Base-by-base conservation (phyloP, 1,284 basidiomycete genomes). In the Calocybe gambosa region DNA sequence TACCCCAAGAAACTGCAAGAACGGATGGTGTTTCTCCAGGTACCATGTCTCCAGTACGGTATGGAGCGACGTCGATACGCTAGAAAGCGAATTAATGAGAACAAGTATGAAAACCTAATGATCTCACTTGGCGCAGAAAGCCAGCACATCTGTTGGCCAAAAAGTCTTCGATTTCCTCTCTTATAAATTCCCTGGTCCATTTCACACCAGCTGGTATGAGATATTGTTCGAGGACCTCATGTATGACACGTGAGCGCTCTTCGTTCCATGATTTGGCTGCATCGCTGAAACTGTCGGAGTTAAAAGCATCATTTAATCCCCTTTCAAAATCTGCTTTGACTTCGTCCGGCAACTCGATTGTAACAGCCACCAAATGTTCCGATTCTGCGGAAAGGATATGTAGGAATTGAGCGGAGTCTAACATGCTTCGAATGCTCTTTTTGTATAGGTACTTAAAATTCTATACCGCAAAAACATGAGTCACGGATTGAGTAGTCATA, bases 381-480 rank as follows among this genome's bases (percentile, higher is more conserved):
- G 83, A 71, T 65, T 99, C 96, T 1, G 96, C 96, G 38, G 82
- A 78, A 7, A 99, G 78, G 54, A 99, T 96, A 55, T 93, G 84
- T 25, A 99, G 71, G 68, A 95, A 96, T 59, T 95, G 92, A 6
- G 88, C 71, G 0, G 74, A 75, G 51, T 82, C 75, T 37, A 82
- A 60, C 75, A 97, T 84, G 5, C 81, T 75, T n/a, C 64, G 63
- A 25, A 92, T 77, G 8, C 82, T 85, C 63, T 98, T 99, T 56
- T 85, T 76, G 34, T 78, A 71, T 33, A 99, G 74, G 69, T 97
- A 99, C 73, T 99, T 99, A 80, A 99, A 99, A 56, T 84, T 84
- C 92, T 96, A 55, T 5, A 45, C 15, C n/a, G 37, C 40, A 25
- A 21, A 26, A 9, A 45, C 25, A 29, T 23, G 13, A 40, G 35